Evolutionary conservation across 1,284 basidiomycete species (phyloP).

Genomic region (Stygiomarasmius scandens): DNA sequence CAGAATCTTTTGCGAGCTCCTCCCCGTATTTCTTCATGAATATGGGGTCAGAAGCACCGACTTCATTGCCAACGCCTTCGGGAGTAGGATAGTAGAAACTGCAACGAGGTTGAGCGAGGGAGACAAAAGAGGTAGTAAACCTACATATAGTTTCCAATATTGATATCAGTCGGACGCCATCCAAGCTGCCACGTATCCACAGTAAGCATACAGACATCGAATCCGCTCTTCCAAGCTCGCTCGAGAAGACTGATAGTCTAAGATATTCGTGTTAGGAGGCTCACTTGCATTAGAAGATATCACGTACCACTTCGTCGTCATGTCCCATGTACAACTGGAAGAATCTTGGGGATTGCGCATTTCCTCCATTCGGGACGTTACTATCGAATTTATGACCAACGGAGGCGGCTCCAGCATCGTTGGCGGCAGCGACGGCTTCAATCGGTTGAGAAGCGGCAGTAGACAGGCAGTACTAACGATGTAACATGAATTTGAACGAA

Average conservation of each 20-base stretch:
- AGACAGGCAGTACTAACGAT: constrained; percentile 55
- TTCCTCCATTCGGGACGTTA: constrained; percentile 31
- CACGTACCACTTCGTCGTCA: constrained; percentile 50
- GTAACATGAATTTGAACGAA: not conserved
- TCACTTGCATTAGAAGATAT: not conserved
- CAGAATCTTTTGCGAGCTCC: constrained; percentile 47
- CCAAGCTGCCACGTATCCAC: constrained; percentile 66
- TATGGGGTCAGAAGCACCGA: constrained; percentile 55
- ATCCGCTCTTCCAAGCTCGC: constrained; percentile 51
- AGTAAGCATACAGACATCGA: constrained; percentile 56
- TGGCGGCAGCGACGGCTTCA: constrained; percentile 54
- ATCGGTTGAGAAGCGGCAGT: constrained; percentile 57
- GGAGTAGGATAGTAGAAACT: constrained; percentile 12
- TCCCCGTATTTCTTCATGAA: constrained; percentile 54
- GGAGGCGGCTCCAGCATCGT: constrained; percentile 44
- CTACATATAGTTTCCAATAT: constrained; percentile 52
- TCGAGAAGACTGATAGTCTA: constrained; percentile 49
- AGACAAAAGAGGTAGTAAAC: constrained; percentile 11
- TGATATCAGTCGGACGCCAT: constrained; percentile 61
- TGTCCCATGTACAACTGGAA: constrained; percentile 68
- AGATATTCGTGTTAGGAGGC: not conserved
- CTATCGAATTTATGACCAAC: constrained; percentile 40
- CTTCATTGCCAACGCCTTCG: constrained; percentile 40
- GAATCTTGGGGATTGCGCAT: constrained; percentile 49
- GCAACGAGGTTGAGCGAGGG: not conserved